These are phyloP conservation scores for Iris macrosiphon DNA, from an alignment of 106 monocot genomes.

Conservation along the genomic window DNA sequence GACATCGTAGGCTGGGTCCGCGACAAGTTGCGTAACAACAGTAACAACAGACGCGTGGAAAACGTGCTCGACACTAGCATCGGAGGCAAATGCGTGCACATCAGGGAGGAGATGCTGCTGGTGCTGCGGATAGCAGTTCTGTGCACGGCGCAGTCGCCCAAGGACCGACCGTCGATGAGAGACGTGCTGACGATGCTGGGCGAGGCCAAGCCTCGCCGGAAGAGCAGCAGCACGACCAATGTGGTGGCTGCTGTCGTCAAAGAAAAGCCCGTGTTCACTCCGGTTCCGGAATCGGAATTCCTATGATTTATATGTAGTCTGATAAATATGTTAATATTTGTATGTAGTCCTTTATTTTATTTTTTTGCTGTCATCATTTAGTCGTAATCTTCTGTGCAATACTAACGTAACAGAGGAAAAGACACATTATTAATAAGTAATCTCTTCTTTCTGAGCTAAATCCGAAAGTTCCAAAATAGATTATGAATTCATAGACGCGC, in stretches of 20 bases:
- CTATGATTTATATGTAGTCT: no score
- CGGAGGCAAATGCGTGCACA: conserved; percentile 51
- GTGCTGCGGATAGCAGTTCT: conserved; percentile 70
- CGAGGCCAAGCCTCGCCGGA: conserved; percentile 80
- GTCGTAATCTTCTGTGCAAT: no score
- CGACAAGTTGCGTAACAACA: conserved; percentile 33
- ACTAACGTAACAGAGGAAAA: no score
- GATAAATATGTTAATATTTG: no score
- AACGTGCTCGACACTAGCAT: conserved; percentile 48
- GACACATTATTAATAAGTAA: no score
- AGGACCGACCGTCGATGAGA: conserved; percentile 80
- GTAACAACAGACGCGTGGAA: conserved; percentile 9
- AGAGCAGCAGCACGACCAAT: conserved; percentile 45
- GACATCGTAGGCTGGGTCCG: conserved; percentile 82
- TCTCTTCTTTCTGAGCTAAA: no score
- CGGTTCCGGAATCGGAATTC: conserved; percentile 40
- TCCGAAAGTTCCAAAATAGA: no score
- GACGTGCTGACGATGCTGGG: conserved; percentile 76
- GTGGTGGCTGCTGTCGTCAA: conserved; percentile 20
- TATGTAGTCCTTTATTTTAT: no score
- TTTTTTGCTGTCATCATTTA: no score
- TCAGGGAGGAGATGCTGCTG: conserved; percentile 78
- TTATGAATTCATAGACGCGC: no score
- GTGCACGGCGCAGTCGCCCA: conserved; percentile 63
- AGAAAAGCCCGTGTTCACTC: conserved; percentile 73